Conservation (phyloP, 352 stramenopile genomes). For the Globisporangium solare region DNA sequence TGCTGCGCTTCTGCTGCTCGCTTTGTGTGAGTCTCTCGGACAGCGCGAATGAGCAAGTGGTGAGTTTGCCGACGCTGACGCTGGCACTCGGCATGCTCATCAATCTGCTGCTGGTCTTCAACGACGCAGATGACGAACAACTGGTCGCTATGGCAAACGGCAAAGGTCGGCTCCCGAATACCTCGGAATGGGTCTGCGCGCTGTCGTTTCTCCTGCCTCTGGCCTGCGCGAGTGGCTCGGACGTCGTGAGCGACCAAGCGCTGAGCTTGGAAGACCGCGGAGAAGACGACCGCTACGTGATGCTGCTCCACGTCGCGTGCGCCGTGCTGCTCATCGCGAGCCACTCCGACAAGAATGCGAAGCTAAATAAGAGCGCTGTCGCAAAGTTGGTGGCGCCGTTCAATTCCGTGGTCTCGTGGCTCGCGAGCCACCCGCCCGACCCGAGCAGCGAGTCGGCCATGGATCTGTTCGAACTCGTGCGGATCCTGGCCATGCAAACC, state of each 20-base stretch:
- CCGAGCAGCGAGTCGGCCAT: slow-evolving; percentile 40
- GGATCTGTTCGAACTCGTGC: slow-evolving; percentile 71
- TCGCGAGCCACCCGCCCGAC: slow-evolving; percentile 50
- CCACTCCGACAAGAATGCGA: slow-evolving; percentile 23
- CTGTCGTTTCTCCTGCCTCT: slow-evolving; percentile 73
- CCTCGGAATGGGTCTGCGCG: slow-evolving; percentile 62
- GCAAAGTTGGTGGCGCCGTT: slow-evolving; percentile 50
- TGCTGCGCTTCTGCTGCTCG: slow-evolving; percentile 76
- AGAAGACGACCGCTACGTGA: slow-evolving; percentile 75
- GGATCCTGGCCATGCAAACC: slow-evolving; percentile 51
- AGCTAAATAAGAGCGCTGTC: slow-evolving; percentile 6
- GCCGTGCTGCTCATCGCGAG: slow-evolving; percentile 68
- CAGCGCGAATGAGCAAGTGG: slow-evolving; percentile 5
- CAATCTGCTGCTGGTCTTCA: slow-evolving; percentile 70
- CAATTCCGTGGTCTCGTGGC: slow-evolving; percentile 50
- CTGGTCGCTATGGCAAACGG: slow-evolving; percentile 4
- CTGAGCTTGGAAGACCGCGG: slow-evolving; percentile 44
- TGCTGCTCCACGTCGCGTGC: slow-evolving; percentile 70
- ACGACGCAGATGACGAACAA: slow-evolving; percentile 18
- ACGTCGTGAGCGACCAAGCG: slow-evolving; percentile 39
- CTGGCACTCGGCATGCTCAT: slow-evolving; percentile 73
- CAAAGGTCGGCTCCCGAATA: slow-evolving; percentile 37
- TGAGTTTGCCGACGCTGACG: slow-evolving; percentile 59
- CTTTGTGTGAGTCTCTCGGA: slow-evolving; percentile 55
- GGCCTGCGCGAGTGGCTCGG: slow-evolving; percentile 55